A percentile compares a stretch with the other conserved stretches of the same genome.
These are phyloP conservation scores for Crassisporium funariophilum DNA, from an alignment of 768 basidiomycete species.

Conservation along the genomic window DNA sequence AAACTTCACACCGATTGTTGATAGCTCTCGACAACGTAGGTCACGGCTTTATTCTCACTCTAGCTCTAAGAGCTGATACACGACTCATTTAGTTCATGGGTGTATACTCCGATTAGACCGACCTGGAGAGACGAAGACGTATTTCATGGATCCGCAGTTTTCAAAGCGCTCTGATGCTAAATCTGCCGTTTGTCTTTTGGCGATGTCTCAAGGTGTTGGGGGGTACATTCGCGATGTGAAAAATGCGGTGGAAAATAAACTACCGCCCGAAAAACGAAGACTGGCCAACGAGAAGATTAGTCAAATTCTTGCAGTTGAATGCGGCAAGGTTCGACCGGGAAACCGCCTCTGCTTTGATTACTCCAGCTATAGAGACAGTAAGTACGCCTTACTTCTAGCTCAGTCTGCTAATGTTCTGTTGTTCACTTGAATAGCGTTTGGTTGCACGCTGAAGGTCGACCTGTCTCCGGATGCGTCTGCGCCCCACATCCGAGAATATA, in stretches of 20 bases:
- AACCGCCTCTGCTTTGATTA: conserved; percentile 43
- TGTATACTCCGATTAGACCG: conserved; percentile 62
- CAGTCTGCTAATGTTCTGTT: background rate
- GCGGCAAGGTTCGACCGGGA: conserved; percentile 40
- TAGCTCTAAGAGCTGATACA: background rate
- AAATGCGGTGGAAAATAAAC: conserved; percentile 43
- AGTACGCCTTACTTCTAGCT: background rate
- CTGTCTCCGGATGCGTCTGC: conserved; percentile 33
- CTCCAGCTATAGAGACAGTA: conserved; percentile 54
- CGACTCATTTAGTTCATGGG: conserved; percentile 50
- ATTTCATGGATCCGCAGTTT: conserved; percentile 65
- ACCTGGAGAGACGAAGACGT: conserved; percentile 54
- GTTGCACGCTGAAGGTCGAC: conserved; percentile 50
- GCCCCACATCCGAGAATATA: conserved; percentile 45
- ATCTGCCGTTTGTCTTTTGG: conserved; percentile 64
- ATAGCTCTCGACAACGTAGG: conserved; percentile 47
- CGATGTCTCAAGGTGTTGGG: conserved; percentile 64
- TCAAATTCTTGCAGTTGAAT: conserved; percentile 48
- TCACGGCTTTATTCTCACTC: conserved; percentile 14
- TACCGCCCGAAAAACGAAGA: conserved; percentile 47
- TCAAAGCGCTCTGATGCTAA: conserved; percentile 67
- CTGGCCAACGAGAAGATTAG: conserved; percentile 47
- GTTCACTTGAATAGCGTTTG: conserved; percentile 45
- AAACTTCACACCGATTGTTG: conserved; percentile 44
- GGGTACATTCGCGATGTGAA: conserved; percentile 52